These are phyloP conservation scores for Colletotrichum melonis DNA, from an alignment of 2,329 filamentous ascomycete genomes.

Conservation along the genomic window DNA sequence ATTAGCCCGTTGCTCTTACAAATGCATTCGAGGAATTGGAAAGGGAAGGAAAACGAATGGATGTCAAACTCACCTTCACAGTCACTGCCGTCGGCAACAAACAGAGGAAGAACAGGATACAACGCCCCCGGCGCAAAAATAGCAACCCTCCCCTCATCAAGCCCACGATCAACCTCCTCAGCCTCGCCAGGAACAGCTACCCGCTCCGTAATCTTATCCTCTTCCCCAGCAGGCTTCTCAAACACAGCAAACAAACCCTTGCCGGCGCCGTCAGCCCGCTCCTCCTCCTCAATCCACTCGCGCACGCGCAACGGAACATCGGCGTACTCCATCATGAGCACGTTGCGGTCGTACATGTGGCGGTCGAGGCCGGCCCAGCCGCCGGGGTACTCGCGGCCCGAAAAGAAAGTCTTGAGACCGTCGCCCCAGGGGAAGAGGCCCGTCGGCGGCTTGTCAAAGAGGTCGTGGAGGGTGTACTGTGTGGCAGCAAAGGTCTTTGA, in stretches of 20 bases:
- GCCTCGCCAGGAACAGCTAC: constrained; percentile 39
- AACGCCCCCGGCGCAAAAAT: constrained; percentile 57
- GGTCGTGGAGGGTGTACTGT: constrained; percentile 58
- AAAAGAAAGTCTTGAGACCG: constrained; percentile 54
- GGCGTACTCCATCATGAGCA: constrained; percentile 59
- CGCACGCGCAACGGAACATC: constrained; percentile 55
- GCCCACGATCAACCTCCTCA: constrained; percentile 41
- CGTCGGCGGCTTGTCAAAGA: constrained; percentile 48
- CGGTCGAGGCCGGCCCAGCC: constrained; percentile 63
- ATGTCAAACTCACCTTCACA: constrained; percentile 48
- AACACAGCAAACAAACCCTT: constrained; percentile 56
- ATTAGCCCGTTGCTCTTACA: not conserved
- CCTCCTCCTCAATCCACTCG: constrained; percentile 60
- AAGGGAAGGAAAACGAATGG: not conserved
- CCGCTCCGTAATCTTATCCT: constrained; percentile 52
- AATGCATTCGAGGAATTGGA: not conserved
- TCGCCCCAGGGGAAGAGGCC: constrained; percentile 53
- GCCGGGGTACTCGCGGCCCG: constrained; percentile 58
- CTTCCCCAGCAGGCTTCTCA: constrained; percentile 49
- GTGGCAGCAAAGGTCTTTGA: constrained; percentile 48
- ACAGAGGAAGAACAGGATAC: constrained; percentile 55
- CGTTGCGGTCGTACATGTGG: constrained; percentile 60
- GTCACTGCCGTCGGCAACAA: constrained; percentile 50
- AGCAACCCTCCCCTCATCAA: constrained; percentile 45
- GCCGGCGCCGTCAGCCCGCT: constrained; percentile 42